A percentile compares a stretch with the other conserved stretches of the same genome.
phyloP scores from a whole-genome alignment of 1,284 basidiomycete genomes.

The Chalciporus sp. region DNA sequence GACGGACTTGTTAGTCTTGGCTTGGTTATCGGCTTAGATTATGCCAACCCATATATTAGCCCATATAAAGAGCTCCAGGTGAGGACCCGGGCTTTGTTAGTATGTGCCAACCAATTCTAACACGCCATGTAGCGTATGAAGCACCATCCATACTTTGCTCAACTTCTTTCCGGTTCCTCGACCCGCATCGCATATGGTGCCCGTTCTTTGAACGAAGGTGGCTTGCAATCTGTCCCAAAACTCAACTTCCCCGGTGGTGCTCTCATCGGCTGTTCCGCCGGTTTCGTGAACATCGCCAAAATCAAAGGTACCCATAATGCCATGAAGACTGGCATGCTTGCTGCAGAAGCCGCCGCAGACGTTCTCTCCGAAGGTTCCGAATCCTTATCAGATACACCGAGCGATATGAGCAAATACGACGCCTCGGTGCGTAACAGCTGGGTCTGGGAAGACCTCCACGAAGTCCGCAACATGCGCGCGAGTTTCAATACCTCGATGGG shows the following conservation, averaged over 20 bases:
- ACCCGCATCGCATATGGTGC: conserved; percentile 91
- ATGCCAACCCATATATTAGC: conserved; percentile 91
- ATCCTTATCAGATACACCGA: conserved; percentile 27
- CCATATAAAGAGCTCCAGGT: conserved; percentile 95
- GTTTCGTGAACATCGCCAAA: conserved; percentile 96
- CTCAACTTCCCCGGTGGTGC: conserved; percentile 96
- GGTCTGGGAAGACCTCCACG: conserved; percentile 87
- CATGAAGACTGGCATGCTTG: conserved; percentile 99
- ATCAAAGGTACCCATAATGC: conserved; percentile 99
- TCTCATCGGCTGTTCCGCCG: conserved; percentile 93
- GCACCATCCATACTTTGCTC: conserved; percentile 91
- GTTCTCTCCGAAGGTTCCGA: conserved; percentile 45
- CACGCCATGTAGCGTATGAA: conserved; percentile 77
- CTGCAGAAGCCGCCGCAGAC: conserved; percentile 86
- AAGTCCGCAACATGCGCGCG: conserved; percentile 92
- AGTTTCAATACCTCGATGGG: conserved; percentile 89
- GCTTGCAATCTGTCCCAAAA: conserved; percentile 90
- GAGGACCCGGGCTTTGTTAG: conserved; percentile 20
- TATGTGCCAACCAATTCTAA: conserved; percentile 3
- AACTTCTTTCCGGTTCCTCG: conserved; percentile 74
- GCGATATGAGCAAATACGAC: conserved; percentile 84
- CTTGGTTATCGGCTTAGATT: conserved; percentile 93
- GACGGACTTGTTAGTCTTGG: conserved; percentile 91
- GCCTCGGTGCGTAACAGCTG: conserved; percentile 77
- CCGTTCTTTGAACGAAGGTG: conserved; percentile 92